Evolutionary conservation across 495 filamentous ascomycete genomes (phyloP).

Genomic region (Staphylotrichum longicolle): DNA sequence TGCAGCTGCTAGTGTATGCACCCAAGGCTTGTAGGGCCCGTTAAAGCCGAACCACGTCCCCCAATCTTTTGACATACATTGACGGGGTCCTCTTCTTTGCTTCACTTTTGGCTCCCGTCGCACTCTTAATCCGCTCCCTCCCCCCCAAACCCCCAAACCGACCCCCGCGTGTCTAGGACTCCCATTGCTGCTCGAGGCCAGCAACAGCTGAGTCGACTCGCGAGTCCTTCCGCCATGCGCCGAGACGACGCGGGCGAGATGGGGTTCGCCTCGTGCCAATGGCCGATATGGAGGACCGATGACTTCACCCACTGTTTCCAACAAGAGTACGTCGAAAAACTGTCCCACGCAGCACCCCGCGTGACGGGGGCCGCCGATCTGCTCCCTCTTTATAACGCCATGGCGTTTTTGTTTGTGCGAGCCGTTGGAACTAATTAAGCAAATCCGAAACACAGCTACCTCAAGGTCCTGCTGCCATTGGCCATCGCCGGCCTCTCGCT

Average conservation of each 20-base stretch:
- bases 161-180: background rate
- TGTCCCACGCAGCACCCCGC: background rate
- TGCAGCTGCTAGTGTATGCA: constrained; percentile 8
- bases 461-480: constrained; percentile 81
- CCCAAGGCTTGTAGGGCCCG: background rate
- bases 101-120: background rate
- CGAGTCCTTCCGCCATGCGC: constrained; percentile 18
- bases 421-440: constrained; percentile 18
- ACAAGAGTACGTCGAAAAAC: constrained; percentile 59
- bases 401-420: constrained; percentile 1
- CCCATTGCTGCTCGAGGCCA: background rate
- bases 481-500: constrained; percentile 67
- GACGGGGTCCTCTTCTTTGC: constrained; percentile 1
- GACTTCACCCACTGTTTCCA: constrained; percentile 89
- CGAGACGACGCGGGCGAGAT: constrained; percentile 31
- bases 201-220: constrained; percentile 2
- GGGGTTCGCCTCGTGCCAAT: constrained; percentile 69
- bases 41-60: constrained; percentile 8
- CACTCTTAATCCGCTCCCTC: background rate
- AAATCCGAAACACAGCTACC: constrained; percentile 56
- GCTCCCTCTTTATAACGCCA: constrained; percentile 10
- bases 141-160: background rate
- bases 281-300: constrained; percentile 80
- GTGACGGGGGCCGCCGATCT: constrained; percentile 5
- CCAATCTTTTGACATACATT: background rate